Conservation (phyloP, 148 eudicot genomes). For the Persicaria tinctoria region DNA sequence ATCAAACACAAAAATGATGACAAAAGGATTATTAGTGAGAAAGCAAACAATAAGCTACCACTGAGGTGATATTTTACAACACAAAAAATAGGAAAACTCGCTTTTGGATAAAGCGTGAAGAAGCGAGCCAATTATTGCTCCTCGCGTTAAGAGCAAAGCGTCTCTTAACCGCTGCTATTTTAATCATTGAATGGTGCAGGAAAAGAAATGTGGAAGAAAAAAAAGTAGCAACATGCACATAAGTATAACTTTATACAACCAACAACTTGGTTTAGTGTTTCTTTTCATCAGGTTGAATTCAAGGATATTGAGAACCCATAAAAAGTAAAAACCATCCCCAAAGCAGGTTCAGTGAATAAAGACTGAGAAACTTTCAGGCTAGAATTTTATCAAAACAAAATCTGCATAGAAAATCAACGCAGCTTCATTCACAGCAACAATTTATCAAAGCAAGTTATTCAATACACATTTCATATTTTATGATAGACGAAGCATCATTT, state of each 20-base stretch:
- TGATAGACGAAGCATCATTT: neutral
- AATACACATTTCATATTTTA: neutral
- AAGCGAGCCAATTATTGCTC: too few species aligned
- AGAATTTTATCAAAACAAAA: neutral
- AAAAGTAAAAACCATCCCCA: neutral
- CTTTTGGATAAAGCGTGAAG: too few species aligned
- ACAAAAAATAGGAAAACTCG: too few species aligned
- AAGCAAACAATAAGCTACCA: too few species aligned
- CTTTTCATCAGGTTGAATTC: neutral
- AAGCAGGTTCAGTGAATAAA: neutral
- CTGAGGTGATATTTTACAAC: too few species aligned
- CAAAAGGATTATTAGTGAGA: too few species aligned
- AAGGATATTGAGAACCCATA: neutral
- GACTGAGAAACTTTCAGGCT: neutral
- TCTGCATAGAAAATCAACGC: neutral
- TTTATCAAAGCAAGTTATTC: neutral
- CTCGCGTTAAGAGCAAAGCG: too few species aligned
- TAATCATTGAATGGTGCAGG: neutral
- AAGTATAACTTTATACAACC: neutral
- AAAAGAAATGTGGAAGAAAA: constrained; percentile 1
- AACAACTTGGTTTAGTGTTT: neutral
- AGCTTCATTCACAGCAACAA: neutral
- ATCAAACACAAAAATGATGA: too few species aligned
- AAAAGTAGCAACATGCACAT: neutral
- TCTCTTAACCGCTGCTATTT: too few species aligned